phyloP scores from a whole-genome alignment of 2,329 filamentous ascomycete species.

The Colletotrichum chrysophilum region DNA sequence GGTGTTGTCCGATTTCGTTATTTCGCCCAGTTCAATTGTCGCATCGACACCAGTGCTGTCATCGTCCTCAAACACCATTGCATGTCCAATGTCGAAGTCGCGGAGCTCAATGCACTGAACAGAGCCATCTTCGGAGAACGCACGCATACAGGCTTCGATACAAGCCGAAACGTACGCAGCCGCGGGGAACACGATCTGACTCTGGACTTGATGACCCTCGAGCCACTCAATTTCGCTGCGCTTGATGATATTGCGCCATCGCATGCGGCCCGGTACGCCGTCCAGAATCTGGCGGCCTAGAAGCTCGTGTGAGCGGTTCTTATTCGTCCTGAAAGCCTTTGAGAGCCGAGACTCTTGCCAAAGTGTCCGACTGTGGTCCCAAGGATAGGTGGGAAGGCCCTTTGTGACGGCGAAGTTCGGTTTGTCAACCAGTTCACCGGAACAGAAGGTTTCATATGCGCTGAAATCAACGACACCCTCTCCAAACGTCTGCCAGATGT shows the following conservation, averaged over 20 bases:
- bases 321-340: conserved; percentile 27
- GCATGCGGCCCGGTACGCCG: not conserved
- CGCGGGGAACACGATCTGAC: conserved; percentile 47
- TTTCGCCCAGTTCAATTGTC: not conserved
- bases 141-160: not conserved
- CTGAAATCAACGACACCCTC: not conserved
- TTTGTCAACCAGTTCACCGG: conserved; percentile 5
- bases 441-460: not conserved
- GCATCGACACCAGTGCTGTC: not conserved
- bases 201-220: conserved; percentile 36
- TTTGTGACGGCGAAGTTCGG: not conserved
- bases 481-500: not conserved
- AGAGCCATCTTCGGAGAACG: not conserved
- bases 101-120: not conserved
- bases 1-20: not conserved
- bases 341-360: conserved; percentile 36
- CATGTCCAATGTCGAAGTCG: conserved; percentile 33
- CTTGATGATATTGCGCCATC: conserved; percentile 23
- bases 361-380: conserved; percentile 35
- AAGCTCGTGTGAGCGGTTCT: conserved; percentile 39
- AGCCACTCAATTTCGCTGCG: conserved; percentile 36
- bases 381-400: conserved; percentile 41
- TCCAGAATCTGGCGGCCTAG: not conserved
- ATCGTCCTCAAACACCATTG: not conserved
- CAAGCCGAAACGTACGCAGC: conserved; percentile 40